Base-by-base conservation (phyloP, 2,329 filamentous ascomycete species). In the Zalaria obscura region DNA sequence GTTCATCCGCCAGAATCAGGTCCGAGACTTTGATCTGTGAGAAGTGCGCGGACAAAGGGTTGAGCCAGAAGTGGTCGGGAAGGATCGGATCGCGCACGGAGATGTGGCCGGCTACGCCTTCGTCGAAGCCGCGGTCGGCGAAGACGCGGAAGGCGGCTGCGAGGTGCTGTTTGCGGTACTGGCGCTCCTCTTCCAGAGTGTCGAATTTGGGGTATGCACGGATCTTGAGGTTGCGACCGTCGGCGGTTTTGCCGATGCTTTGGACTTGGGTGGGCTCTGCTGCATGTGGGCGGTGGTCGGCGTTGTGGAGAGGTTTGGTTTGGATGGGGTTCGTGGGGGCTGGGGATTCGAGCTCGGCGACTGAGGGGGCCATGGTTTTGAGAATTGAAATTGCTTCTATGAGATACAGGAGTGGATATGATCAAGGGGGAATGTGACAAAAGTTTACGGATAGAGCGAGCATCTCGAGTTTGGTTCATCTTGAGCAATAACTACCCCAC, bases 51-150 rank as follows among this genome's bases (percentile, higher is more conserved):
- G 59, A 63, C 9, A 68, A 51, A 0, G 67, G 62, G 40, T 66
- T 67, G 3, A 66, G 54, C 63, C 58, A 62, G 43, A 62, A 61
- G 44, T 61, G 55, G 46, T 63, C 58, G 11, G 51, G 57, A 38
- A 59, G 39, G 36, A 58, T 67, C 47, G 54, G 58, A 48, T 61
- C 56, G 11, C 64, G 55, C 26, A 66, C 58, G 11, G 58, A 63
- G 38, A 69, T 68, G 44, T 69, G 66, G n/a, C 65, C 66, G 2
- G 60, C 59, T n/a, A 62, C 56, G 4, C 60, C 60, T 42, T 63
- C 60, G 38, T 60, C 58, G 35, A 63, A 67, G 9, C 62, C 62
- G 7, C 56, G 50, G 1, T 50, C 50, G 1, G 59, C 60, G 41
- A 62, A 63, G n/a, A 60, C 47, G 26, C 60, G 49, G 37, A 60